Evolutionary conservation across 2,329 filamentous ascomycete genomes (phyloP).

Genomic region (Pseudovirgaria hyperparasitica): DNA sequence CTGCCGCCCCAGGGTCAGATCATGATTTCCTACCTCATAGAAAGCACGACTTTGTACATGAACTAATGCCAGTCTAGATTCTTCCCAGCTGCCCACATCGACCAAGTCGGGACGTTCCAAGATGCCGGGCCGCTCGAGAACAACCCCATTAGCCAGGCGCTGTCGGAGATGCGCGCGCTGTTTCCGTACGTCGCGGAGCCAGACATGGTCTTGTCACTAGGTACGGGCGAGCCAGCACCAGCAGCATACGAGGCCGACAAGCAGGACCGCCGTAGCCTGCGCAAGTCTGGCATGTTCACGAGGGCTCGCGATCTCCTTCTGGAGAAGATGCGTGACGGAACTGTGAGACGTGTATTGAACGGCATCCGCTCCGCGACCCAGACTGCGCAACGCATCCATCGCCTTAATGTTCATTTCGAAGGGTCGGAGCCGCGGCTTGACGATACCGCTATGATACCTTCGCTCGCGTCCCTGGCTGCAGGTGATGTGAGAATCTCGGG

Average conservation of each 20-base stretch:
- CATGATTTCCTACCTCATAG: conserved; percentile 2
- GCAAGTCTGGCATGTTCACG: conserved; percentile 7
- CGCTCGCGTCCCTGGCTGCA: conserved; percentile 7
- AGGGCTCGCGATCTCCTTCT: conserved; percentile 5
- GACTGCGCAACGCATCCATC: conserved; percentile 4
- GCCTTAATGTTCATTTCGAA: conserved; percentile 7
- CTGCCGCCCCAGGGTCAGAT: conserved; percentile 7
- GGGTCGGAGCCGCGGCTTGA: conserved; percentile 7
- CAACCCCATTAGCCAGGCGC: conserved; percentile 8
- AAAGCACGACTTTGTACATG: not conserved
- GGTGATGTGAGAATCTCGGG: conserved; percentile 5
- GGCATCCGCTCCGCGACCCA: conserved; percentile 2
- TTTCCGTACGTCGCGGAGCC: conserved; percentile 8
- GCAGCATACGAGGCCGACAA: conserved; percentile 4
- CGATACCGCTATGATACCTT: conserved; percentile 7
- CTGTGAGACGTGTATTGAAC: conserved; percentile 6
- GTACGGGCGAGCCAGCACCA: conserved; percentile 7
- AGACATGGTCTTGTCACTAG: conserved; percentile 11
- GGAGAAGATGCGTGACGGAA: conserved; percentile 9
- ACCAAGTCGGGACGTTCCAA: conserved; percentile 9
- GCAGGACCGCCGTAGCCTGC: conserved; percentile 5
- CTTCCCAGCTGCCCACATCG: conserved; percentile 10
- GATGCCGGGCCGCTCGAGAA: conserved; percentile 9
- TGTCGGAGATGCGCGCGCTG: conserved; percentile 8
- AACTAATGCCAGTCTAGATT: conserved; percentile 8